Evolutionary conservation across 2,329 filamentous ascomycete genomes (phyloP).

Genomic region (Aspergillus terreus): DNA sequence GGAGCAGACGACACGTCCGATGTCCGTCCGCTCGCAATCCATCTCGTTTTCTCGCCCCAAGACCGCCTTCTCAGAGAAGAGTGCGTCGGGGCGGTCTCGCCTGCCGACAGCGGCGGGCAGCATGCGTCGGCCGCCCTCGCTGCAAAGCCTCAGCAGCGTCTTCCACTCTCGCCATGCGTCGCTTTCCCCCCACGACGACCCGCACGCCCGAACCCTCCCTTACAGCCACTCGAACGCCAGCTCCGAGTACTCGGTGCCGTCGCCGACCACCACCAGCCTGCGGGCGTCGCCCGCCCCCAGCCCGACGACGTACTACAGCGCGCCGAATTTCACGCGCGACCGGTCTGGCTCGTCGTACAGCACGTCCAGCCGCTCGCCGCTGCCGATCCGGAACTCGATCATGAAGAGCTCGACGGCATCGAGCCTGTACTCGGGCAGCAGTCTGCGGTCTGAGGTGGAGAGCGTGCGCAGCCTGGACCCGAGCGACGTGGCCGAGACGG

Average conservation of each 20-base stretch:
- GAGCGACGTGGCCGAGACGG: slow-evolving; percentile 7
- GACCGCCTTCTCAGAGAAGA: slow-evolving; percentile 19
- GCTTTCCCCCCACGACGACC: slow-evolving; percentile 10
- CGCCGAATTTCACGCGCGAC: slow-evolving; percentile 17
- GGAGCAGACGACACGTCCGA: slow-evolving; percentile 10
- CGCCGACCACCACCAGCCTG: slow-evolving; percentile 10
- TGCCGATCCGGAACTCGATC: slow-evolving; percentile 22
- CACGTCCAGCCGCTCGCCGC: slow-evolving; percentile 21
- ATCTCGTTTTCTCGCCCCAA: slow-evolving; percentile 22
- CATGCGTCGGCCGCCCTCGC: slow-evolving; percentile 20
- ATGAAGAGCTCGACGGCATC: slow-evolving; percentile 24
- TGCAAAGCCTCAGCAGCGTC: slow-evolving; percentile 23
- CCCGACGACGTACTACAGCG: slow-evolving; percentile 18
- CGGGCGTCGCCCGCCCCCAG: slow-evolving; percentile 17
- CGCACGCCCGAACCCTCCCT: slow-evolving; percentile 13
- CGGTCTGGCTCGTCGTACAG: slow-evolving; percentile 22
- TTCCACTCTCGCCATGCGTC: slow-evolving; percentile 13
- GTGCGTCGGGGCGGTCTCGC: slow-evolving; percentile 6
- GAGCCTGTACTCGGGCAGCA: slow-evolving; percentile 27
- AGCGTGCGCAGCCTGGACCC: slow-evolving; percentile 10
- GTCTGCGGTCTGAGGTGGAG: slow-evolving; percentile 27
- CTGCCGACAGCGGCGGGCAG: slow-evolving; percentile 14
- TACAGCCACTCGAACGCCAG: slow-evolving; percentile 15
- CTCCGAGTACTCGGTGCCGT: slow-evolving; percentile 13
- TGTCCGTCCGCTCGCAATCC: slow-evolving; percentile 18